A percentile compares a stretch with the other conserved stretches of the same genome.
phyloP scores from a whole-genome alignment of 139 green algal species.

The Volvox reticuliferus region DNA sequence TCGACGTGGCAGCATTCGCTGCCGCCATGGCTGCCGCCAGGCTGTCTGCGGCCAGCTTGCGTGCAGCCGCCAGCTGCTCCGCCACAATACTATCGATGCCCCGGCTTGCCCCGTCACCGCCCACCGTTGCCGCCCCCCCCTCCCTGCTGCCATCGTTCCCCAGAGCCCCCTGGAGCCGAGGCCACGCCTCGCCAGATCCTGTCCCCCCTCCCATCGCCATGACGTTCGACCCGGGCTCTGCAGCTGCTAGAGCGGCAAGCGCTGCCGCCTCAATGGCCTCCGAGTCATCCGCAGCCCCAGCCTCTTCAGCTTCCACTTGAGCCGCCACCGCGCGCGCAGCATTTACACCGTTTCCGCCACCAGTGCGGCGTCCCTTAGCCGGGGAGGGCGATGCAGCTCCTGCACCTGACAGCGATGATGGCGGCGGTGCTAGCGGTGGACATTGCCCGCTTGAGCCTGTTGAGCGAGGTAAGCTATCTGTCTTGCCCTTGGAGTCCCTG shows the following conservation, averaged over 20 bases:
- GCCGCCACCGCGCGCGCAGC: background rate
- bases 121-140: background rate
- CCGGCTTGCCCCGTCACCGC: background rate
- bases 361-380: conserved; percentile 1
- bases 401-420: background rate
- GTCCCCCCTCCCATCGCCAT: background rate
- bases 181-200: no score
- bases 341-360: conserved; percentile 14
- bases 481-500: background rate
- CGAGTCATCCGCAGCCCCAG: background rate
- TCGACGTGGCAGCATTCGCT: background rate
- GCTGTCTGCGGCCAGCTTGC: conserved; percentile 23
- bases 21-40: conserved; percentile 44
- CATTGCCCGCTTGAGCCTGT: background rate
- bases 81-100: conserved; percentile 11
- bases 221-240: background rate
- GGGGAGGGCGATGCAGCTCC: background rate
- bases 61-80: conserved; percentile 13
- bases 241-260: background rate
- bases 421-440: background rate
- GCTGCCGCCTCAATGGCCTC: background rate
- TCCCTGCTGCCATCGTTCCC: background rate
- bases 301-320: background rate
- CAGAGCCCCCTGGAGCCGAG: no score
- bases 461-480: no score